Evolutionary conservation across 768 basidiomycete species (phyloP).

Genomic region (Lentinula raphanica): DNA sequence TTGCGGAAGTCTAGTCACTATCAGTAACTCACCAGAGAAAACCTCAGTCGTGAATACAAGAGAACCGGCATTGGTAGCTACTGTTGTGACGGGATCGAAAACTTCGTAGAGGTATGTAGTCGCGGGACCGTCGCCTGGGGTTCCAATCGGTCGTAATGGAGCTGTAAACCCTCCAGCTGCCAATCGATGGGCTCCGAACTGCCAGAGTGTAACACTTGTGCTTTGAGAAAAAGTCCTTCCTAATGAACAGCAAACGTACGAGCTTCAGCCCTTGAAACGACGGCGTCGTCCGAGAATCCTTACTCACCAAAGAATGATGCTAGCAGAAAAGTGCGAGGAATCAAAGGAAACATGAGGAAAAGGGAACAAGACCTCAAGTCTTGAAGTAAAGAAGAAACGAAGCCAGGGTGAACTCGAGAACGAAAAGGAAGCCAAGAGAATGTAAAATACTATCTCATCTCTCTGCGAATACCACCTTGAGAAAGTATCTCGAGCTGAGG

Average conservation of each 20-base stretch:
- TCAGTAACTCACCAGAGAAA: not conserved
- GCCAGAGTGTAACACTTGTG: not conserved
- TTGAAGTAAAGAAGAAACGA: not conserved
- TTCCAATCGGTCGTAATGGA: not conserved
- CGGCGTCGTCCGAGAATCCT: not conserved
- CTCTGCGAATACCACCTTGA: too few relatives aligned
- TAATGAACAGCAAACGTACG: not conserved
- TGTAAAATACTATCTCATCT: too few relatives aligned
- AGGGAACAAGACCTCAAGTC: not conserved
- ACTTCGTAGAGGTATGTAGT: conserved; percentile 1
- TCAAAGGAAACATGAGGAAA: not conserved
- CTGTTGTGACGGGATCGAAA: not conserved
- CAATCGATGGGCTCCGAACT: not conserved
- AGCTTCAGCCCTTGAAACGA: not conserved
- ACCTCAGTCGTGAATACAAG: not conserved
- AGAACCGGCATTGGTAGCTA: not conserved
- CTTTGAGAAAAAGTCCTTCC: not conserved
- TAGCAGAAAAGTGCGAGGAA: not conserved
- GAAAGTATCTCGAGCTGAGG: too few relatives aligned
- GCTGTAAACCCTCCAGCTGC: not conserved
- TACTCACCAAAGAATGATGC: not conserved
- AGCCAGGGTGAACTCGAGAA: too few relatives aligned
- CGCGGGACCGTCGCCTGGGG: not conserved
- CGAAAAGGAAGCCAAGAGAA: too few relatives aligned
- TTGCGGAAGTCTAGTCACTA: too few relatives aligned